Evolutionary conservation across 108 stramenopile species (phyloP).

Genomic region (Cyclotella kingstonii): DNA sequence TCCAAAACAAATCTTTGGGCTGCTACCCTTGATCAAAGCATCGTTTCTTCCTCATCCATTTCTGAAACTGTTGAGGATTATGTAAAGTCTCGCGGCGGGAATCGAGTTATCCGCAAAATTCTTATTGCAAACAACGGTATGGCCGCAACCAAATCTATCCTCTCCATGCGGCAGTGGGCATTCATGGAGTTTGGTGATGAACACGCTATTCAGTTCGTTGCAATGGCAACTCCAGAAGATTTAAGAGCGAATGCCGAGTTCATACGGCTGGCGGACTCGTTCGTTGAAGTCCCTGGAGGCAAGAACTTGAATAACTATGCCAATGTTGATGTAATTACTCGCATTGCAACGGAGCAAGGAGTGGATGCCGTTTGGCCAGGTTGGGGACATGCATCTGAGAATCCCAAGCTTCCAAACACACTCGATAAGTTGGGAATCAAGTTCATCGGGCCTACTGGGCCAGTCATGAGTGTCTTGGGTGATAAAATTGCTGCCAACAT

Average conservation of each 20-base stretch:
- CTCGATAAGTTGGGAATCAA: constrained; percentile 77
- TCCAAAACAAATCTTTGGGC: constrained; percentile 20
- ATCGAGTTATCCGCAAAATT: constrained; percentile 83
- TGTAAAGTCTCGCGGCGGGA: constrained; percentile 84
- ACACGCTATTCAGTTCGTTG: constrained; percentile 92
- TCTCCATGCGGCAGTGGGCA: constrained; percentile 98
- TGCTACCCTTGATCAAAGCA: constrained; percentile 42
- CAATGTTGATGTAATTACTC: constrained; percentile 88
- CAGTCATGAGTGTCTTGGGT: constrained; percentile 93
- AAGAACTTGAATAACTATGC: constrained; percentile 93
- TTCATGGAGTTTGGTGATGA: constrained; percentile 98
- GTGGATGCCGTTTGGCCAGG: constrained; percentile 96
- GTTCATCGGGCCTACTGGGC: constrained; percentile 92
- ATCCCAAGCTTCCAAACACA: constrained; percentile 81
- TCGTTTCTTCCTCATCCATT: constrained; percentile 17
- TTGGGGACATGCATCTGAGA: constrained; percentile 95
- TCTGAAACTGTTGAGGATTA: constrained; percentile 79
- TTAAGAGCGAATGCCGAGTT: constrained; percentile 98
- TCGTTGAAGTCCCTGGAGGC: constrained; percentile 91
- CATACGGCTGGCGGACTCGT: constrained; percentile 92
- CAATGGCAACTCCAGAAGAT: constrained; percentile 98
- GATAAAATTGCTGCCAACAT: constrained; percentile 97
- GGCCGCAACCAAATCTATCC: constrained; percentile 96
- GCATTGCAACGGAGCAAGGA: constrained; percentile 77
- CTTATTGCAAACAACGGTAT: constrained; percentile 98